Evolutionary conservation across 164 flowering plant genomes (phyloP), one percentile per base, ranked within the genome.

Genomic region (Cinnamomum chago): DNA sequence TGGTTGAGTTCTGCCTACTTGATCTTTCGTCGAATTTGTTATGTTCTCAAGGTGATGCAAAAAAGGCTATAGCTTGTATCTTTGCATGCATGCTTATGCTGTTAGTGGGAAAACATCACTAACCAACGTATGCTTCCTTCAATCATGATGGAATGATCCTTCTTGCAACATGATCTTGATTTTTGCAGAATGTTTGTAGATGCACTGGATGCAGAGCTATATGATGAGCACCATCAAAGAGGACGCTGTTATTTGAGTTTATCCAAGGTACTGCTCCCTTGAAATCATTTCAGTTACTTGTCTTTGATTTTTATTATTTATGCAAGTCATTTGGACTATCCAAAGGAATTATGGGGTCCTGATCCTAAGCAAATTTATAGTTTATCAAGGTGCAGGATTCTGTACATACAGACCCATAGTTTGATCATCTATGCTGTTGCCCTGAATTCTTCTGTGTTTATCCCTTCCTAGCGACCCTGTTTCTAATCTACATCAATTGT

Each of bases 1-100:
- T 70, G 86, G 92, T 75, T 96, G 97, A 97, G 97, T 84, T 75
- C 75, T 96, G 85, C 98, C 99, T 22, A 92, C 98, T 0, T 81
- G 84, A 75, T 96, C 99, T 35, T 96, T 94, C 80, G 83, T 90
- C 13, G 99, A 96, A 83, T 91, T 92, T 82, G 25, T 89, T 9
- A 94, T 96, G 99, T 96, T 96, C 75, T 90, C 98, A 67, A 92
- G 99, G 98, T 94, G 40, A 75, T 12, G 71, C 28, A 13, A 58
- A 52, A n/a, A 62, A 27, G 24, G 3, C 7, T 62, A 17, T 55
- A 15, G 33, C 58, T 13, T 52, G 18, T 52, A 13, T 52, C 18
- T 52, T 14, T 52, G 20, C 2, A 52, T 12, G 58, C 15, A 14
- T 52, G n/a, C n/a, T n/a, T n/a, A n/a, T n/a, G n/a, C n/a, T n/a